These are phyloP conservation scores for Phytophthora palmivora DNA, from an alignment of 352 stramenopile genomes.

Conservation along the genomic window DNA sequence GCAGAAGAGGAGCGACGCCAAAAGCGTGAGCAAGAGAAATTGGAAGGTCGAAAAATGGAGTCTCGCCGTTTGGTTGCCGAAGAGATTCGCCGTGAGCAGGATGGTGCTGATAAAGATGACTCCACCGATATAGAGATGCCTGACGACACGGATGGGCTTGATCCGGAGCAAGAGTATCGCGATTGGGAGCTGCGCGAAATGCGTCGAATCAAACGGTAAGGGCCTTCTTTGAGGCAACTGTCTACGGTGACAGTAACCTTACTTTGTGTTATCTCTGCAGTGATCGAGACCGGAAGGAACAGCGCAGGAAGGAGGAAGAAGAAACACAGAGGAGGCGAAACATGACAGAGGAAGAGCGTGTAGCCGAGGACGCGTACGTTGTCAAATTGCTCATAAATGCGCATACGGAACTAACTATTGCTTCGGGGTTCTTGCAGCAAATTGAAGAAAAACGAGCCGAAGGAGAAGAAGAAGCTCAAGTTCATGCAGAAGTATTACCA, in stretches of 20 bases:
- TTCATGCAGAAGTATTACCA: conserved; percentile 99
- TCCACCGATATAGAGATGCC: conserved; percentile 89
- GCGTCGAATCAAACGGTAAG: conserved; percentile 89
- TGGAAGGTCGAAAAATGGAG: conserved; percentile 70
- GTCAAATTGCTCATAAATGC: neutral
- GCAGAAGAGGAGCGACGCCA: conserved; percentile 72
- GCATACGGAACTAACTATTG: conserved; percentile 2
- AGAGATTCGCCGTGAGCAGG: conserved; percentile 75
- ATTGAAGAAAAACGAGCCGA: conserved; percentile 81
- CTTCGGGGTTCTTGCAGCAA: conserved; percentile 49
- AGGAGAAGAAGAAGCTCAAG: conserved; percentile 90
- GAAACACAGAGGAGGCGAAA: conserved; percentile 91
- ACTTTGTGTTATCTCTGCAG: conserved; percentile 35
- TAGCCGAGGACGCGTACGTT: conserved; percentile 90
- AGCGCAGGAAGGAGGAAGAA: conserved; percentile 80
- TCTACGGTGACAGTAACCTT: conserved; percentile 9
- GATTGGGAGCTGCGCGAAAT: conserved; percentile 96
- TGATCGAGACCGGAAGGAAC: conserved; percentile 85
- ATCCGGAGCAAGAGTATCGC: conserved; percentile 91
- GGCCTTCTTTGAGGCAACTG: neutral
- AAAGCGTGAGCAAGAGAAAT: conserved; percentile 64
- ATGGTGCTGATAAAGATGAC: conserved; percentile 45
- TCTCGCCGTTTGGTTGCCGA: conserved; percentile 79
- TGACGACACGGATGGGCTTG: conserved; percentile 89
- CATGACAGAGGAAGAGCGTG: conserved; percentile 96